phyloP scores from a whole-genome alignment of 148 eudicot genomes.

The Polygonum maritimum region DNA sequence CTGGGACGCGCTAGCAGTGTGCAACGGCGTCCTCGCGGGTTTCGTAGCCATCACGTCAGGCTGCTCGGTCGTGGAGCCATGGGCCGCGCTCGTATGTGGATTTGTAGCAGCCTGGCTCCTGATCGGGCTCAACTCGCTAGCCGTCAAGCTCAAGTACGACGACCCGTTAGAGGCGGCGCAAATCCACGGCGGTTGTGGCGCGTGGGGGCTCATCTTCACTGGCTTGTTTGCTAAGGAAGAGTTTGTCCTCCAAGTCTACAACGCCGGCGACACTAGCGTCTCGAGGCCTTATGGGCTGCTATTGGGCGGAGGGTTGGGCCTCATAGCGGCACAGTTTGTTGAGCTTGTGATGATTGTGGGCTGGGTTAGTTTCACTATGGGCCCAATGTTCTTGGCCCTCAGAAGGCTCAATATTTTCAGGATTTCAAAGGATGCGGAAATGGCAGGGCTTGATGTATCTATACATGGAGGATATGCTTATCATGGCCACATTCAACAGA shows the following conservation, averaged over 20 bases:
- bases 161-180: conserved; percentile 62
- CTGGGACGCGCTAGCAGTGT: too few species aligned
- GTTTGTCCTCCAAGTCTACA: conserved; percentile 36
- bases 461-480: conserved; percentile 67
- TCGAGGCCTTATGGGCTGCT: conserved; percentile 41
- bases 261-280: conserved; percentile 30
- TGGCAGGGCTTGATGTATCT: conserved; percentile 54
- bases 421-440: conserved; percentile 38
- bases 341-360: conserved; percentile 33
- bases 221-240: conserved; percentile 58
- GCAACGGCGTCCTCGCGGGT: too few species aligned
- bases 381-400: conserved; percentile 41
- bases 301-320: conserved; percentile 53
- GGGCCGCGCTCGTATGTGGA: too few species aligned
- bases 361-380: conserved; percentile 63
- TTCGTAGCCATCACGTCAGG: conserved; percentile 56
- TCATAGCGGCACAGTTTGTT: conserved; percentile 43
- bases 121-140: too few species aligned
- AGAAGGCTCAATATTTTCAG: conserved; percentile 39
- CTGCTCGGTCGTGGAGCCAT: conserved; percentile 45
- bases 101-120: too few species aligned
- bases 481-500: conserved; percentile 33
- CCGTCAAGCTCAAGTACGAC: conserved; percentile 38
- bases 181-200: conserved; percentile 60
- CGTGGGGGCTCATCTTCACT: conserved; percentile 62